phyloP scores from a whole-genome alignment of 2,329 filamentous ascomycete genomes.

The Alternaria gansuensis region DNA sequence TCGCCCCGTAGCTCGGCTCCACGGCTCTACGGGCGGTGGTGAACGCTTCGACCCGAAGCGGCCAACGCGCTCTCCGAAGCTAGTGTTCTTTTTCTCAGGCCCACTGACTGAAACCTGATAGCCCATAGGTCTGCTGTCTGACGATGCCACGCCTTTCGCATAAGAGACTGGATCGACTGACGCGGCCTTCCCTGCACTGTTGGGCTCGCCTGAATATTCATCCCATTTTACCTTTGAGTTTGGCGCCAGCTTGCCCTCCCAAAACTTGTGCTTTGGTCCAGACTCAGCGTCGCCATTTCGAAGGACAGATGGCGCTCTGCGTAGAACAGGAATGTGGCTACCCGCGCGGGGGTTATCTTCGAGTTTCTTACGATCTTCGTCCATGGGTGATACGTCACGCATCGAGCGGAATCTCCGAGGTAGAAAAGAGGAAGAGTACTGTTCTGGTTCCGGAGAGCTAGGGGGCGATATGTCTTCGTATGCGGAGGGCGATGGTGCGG shows the following conservation, averaged over 20 bases:
- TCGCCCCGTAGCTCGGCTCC: slow-evolving; percentile 78
- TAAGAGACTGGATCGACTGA: slow-evolving; percentile 64
- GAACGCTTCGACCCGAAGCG: slow-evolving; percentile 37
- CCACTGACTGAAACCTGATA: slow-evolving; percentile 48
- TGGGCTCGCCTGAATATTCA: slow-evolving; percentile 72
- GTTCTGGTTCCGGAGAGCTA: slow-evolving; percentile 52
- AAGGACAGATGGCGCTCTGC: slow-evolving; percentile 41
- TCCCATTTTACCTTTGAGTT: slow-evolving; percentile 64
- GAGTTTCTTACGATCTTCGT: slow-evolving; percentile 43
- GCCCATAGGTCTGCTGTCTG: slow-evolving; percentile 36
- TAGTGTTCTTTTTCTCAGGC: slow-evolving; percentile 42
- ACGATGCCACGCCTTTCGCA: slow-evolving; percentile 30
- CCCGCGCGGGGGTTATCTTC: slow-evolving; percentile 16
- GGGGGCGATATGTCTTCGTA: slow-evolving; percentile 51
- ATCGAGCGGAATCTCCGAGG: slow-evolving; percentile 46
- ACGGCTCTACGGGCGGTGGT: slow-evolving; percentile 59
- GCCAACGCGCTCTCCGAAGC: slow-evolving; percentile 41
- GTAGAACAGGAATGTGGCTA: slow-evolving; percentile 49
- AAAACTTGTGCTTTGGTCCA: slow-evolving; percentile 46
- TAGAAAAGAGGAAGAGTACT: slow-evolving; percentile 26
- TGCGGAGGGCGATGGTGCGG: slow-evolving; percentile 30
- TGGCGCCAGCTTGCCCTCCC: slow-evolving; percentile 49
- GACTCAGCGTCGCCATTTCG: slow-evolving; percentile 28
- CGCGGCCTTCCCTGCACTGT: slow-evolving; percentile 61
- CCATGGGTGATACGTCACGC: slow-evolving; percentile 54